Base-by-base conservation (phyloP, 345 rosid species). In the Physaria fendleri region DNA sequence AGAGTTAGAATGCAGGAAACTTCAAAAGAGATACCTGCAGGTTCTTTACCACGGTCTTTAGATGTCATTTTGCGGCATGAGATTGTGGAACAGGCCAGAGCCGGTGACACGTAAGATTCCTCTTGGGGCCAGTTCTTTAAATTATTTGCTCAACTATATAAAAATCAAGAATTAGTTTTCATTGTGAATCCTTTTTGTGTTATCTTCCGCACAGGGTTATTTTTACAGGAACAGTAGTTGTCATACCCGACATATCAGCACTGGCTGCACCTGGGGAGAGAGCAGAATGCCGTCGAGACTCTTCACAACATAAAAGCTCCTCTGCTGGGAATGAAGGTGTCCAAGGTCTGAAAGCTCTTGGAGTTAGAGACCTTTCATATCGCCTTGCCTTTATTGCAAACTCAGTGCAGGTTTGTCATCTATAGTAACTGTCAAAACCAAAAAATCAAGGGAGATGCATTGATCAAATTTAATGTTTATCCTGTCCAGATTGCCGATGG, bases 1-100 rank as follows among this genome's bases (percentile, higher is more conserved):
- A 87, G 99, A 75, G 97, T 85, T 39, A 81, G 99, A 68, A 77
- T 93, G 97, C 99, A 93, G 74, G 99, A 93, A 81, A 86, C 95
- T 52, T 89, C 99, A 6, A 80, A 84, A 73, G 99, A 93, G 82
- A 89, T 93, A 56, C 99, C 99, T 57, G 94, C 95, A 0, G 95
- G 99, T 5, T 93, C 97, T 44, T 90, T 93, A 71, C 97, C 97
- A 8, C 72, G 99, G 49, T 93, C 97, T 16, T 63, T 93, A 76
- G 97, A 93, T 79, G 86, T 89, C 68, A 82, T 93, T 55, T 84
- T 93, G 55, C 95, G 97, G 12, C 97, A 93, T 58, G 99, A 93
- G 49, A 86, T 86, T 77, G 99, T 93, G 8, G 97, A 93, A 76
- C 90, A 87, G 75, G 97, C 97, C 54, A 83, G 99, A 70, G 99